Evolutionary conservation across 345 rosid species (phyloP).

Genomic region (Pseudoturritis turrita): DNA sequence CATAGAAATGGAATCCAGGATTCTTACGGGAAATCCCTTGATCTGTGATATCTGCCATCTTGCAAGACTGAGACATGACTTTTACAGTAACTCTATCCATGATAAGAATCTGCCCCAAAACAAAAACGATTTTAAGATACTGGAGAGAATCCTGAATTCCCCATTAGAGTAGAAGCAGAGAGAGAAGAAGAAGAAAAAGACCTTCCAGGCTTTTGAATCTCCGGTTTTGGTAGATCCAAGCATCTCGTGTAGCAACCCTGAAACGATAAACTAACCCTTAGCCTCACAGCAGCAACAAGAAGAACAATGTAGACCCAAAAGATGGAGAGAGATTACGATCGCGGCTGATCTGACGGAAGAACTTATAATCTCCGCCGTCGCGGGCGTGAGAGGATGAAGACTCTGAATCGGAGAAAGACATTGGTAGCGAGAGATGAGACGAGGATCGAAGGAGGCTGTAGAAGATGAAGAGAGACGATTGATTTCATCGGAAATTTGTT

Average conservation of each 20-base stretch:
- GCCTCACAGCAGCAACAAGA: not conserved
- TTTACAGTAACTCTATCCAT: slow-evolving; percentile 92
- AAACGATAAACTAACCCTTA: not conserved
- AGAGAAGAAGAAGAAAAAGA: not conserved
- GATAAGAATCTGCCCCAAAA: slow-evolving; percentile 56
- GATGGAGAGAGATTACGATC: slow-evolving; percentile 48
- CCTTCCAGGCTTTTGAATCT: slow-evolving; percentile 89
- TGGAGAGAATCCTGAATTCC: not conserved
- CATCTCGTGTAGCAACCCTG: slow-evolving; percentile 82
- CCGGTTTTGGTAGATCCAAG: slow-evolving; percentile 67
- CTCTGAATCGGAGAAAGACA: slow-evolving; percentile 78
- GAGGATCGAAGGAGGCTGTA: not conserved
- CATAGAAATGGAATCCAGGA: not conserved
- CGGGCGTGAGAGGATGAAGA: slow-evolving; percentile 45
- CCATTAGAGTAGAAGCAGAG: not conserved
- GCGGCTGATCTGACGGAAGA: slow-evolving; percentile 72
- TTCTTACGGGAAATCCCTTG: slow-evolving; percentile 89
- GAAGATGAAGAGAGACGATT: slow-evolving; percentile 8
- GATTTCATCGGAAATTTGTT: not conserved
- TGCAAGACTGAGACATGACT: slow-evolving; percentile 85
- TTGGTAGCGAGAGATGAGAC: slow-evolving; percentile 12
- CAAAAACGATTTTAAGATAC: not conserved
- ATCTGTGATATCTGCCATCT: slow-evolving; percentile 94
- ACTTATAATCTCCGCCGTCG: slow-evolving; percentile 46
- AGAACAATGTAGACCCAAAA: rapidly evolving